Conservation (phyloP, 2,329 filamentous ascomycete species). For the Exophiala mesophila region DNA sequence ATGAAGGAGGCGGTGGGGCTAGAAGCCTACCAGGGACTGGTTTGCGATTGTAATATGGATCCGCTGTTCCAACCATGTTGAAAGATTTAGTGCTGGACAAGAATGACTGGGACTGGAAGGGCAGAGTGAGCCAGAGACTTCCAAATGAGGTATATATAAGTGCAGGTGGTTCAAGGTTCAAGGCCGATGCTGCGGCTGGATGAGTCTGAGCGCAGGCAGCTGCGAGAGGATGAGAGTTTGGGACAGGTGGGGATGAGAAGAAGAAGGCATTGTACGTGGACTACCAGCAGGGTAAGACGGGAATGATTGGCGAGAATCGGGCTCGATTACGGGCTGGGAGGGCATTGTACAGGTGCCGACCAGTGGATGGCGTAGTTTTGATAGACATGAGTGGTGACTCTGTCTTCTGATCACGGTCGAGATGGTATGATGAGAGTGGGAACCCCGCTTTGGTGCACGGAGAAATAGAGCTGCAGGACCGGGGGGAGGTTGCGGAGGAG, state of each 20-base stretch:
- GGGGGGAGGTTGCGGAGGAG: not conserved
- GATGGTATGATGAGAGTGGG: not conserved
- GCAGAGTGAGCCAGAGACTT: not conserved
- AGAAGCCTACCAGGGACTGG: constrained; percentile 22
- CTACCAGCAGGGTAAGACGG: not conserved
- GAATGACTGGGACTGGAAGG: not conserved
- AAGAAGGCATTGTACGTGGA: not conserved
- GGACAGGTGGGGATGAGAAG: not conserved
- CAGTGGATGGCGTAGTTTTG: not conserved
- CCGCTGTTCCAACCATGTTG: constrained; percentile 17
- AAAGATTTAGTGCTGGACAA: not conserved
- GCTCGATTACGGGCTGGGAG: not conserved
- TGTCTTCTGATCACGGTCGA: not conserved
- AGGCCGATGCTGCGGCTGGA: not conserved
- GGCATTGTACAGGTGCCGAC: not conserved
- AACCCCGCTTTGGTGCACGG: not conserved
- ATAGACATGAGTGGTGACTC: not conserved
- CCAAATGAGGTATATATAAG: not conserved
- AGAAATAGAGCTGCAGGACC: not conserved
- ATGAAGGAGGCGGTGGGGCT: not conserved
- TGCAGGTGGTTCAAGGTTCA: not conserved
- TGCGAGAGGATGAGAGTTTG: not conserved
- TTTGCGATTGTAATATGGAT: constrained; percentile 27
- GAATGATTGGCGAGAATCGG: not conserved
- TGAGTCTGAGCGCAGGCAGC: not conserved